Base-by-base conservation (phyloP, 129 eudicot genomes). In the Calendula officinalis region DNA sequence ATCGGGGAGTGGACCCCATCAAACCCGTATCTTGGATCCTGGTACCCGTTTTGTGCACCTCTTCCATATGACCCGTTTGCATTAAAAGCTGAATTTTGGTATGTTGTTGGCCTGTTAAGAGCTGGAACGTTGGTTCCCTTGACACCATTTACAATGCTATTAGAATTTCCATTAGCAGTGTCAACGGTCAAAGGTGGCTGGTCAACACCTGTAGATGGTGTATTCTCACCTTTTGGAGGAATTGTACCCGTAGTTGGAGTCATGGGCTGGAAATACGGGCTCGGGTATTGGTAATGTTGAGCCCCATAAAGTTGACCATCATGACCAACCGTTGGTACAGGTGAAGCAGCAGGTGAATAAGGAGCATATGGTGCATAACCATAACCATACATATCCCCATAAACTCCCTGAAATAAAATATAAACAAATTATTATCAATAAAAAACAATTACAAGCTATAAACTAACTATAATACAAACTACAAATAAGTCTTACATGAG, bases 381-480 rank as follows among this genome's bases (percentile, higher is more conserved):
- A 55, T 84, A 87, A 34, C 91, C 91, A 61, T 83, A 87, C 85
- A 87, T 73, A 44, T 87, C 95, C 42, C 91, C 91, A 71, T 84
- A 87, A 60, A 64, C 77, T 47, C 88, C 91, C 87, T 86, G 81
- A 22, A 22, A 6, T 7, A 34, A 46, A 12, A 10, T 35, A 46
- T 13, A 41, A 6, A 42, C 0, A 34, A 36, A 42, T 15, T 6
- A 36, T 27, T 45, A 52, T 10, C 5, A 56, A 12, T 30, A 5
- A 62, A 3, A 5, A 30, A 4, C 11, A 11, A 8, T 8, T 17
- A 69, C 12, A 16, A 71, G 10, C 3, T 11, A 45, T 5, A 1
- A 11, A 34, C 11, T 27, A 36, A 46, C 4, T 5, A 15, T 2
- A 33, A 30, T 3, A 52, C 39, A 3, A 59, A 44, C 6, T 17